Evolutionary conservation across 257 asterid species (phyloP), one percentile per base, ranked within the genome.

Genomic region (Haberlea rhodopensis): DNA sequence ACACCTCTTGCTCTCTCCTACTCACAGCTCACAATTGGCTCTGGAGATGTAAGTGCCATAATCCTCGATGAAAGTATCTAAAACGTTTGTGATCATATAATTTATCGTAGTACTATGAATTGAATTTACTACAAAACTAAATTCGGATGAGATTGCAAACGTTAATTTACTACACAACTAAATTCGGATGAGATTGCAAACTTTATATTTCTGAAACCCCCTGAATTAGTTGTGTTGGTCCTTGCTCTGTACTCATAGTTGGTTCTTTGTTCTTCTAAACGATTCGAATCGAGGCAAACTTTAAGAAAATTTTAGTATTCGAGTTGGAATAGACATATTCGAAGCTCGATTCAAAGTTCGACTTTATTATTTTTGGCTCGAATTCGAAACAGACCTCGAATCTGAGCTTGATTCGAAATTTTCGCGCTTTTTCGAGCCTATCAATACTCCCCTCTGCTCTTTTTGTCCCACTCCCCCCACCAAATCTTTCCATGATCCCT

Each of bases 1-100:
- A 78, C 89, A 40, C 96, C 95, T 0, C 27, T 87, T 55, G 76
- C 68, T 71, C 79, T 89, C 23, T 69, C 84, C 58, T 89, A 75
- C 67, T 84, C 85, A 0, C 79, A 89, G 68, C 82, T 89, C 71
- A 34, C 63, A 23, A 46, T 87, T 45, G 96, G 87, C 54, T 69
- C 86, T 9, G 96, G 94, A 66, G 26, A 64, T 31, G 95, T 89
- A 78, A 81, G 95, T 70, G 55, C 55, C 8, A 1, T 22, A 15
- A 40, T n/a, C 28, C 55, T 21, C 15, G 49, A 13, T 43, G 51
- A 43, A 13, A 43, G 8, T 20, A 43, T 43, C 8, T 43, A 4
- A 43, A 15, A 43, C 16, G 10, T 46, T 43, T 34, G 45, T 15
- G 25, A 9, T 18, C 28, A 19, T 56, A 6, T 25, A 5, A 16